Evolutionary conservation across 2,329 filamentous ascomycete species (phyloP).

Genomic region (Trichoderma sp.): DNA sequence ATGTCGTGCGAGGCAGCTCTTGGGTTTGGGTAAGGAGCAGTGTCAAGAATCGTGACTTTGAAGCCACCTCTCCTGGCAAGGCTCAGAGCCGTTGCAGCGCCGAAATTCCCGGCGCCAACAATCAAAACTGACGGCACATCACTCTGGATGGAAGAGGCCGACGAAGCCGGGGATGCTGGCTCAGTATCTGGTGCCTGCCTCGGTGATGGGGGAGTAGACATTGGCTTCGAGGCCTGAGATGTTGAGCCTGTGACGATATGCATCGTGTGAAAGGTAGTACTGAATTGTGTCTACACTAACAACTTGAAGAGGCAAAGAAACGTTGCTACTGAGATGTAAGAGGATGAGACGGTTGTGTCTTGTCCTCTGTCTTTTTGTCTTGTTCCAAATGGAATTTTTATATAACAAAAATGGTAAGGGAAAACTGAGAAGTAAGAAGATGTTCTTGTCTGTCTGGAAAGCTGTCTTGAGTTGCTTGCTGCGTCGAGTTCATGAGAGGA

Average conservation of each 20-base stretch:
- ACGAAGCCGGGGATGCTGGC: slow-evolving; percentile 18
- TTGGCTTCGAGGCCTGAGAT: not conserved
- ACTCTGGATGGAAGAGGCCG: slow-evolving; percentile 11
- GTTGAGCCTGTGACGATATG: slow-evolving; percentile 17
- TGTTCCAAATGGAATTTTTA: not conserved
- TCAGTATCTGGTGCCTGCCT: not conserved
- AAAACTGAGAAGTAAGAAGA: not conserved
- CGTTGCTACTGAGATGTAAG: not conserved
- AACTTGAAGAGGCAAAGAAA: not conserved
- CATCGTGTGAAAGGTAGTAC: slow-evolving; percentile 3
- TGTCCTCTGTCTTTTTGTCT: not conserved
- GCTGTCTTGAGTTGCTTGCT: not conserved
- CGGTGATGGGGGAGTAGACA: slow-evolving; percentile 12
- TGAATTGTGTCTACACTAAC: not conserved
- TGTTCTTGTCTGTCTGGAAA: not conserved
- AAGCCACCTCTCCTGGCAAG: slow-evolving; percentile 34
- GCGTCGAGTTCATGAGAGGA: not conserved
- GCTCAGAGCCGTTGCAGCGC: slow-evolving; percentile 44
- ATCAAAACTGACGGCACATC: slow-evolving; percentile 36
- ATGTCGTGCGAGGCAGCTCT: slow-evolving; percentile 49
- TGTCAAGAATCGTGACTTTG: slow-evolving; percentile 41
- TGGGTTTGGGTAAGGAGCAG: slow-evolving; percentile 39
- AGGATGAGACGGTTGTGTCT: not conserved
- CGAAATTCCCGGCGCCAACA: slow-evolving; percentile 47
- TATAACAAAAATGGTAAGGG: too few relatives aligned